Conservation (phyloP, 192 early-diverging fungal genomes). For the Coemansia sp. region DNA sequence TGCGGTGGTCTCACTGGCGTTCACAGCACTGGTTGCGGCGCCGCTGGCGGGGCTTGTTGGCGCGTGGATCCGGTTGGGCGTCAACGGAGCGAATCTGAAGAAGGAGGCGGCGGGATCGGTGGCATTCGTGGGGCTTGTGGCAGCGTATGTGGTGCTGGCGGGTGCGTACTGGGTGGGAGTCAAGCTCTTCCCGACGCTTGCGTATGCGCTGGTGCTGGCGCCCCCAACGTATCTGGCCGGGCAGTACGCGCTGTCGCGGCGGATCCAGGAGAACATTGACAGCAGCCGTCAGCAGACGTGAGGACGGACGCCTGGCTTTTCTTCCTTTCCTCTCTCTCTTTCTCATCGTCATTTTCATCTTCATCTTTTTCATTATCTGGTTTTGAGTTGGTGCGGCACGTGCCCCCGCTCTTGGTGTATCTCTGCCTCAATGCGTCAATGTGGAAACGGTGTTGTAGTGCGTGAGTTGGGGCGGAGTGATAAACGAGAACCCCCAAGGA, state of each 20-base stretch:
- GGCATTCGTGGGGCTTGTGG: slow-evolving; percentile 41
- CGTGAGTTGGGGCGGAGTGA: no score
- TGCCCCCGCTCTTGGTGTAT: no score
- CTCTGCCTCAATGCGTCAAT: no score
- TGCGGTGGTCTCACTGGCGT: slow-evolving; percentile 34
- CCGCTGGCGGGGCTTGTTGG: slow-evolving; percentile 28
- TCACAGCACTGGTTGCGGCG: slow-evolving; percentile 21
- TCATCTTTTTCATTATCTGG: no score
- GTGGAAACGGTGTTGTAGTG: no score
- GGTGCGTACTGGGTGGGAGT: slow-evolving; percentile 52
- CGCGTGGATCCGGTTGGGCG: slow-evolving; percentile 46
- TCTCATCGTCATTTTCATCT: neutral
- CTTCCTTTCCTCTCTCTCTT: neutral
- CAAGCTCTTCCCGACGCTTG: slow-evolving; percentile 45
- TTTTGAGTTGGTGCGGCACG: no score
- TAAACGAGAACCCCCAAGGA: no score
- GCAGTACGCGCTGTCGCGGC: slow-evolving; percentile 43
- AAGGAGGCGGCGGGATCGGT: slow-evolving; percentile 26
- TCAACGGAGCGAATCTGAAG: slow-evolving; percentile 26
- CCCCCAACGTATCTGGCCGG: slow-evolving; percentile 50
- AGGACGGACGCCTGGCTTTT: neutral
- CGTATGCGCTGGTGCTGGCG: slow-evolving; percentile 47
- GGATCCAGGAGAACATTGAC: slow-evolving; percentile 24
- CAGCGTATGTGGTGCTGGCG: slow-evolving; percentile 47
- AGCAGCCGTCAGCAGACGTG: neutral